Percentiles rank a stretch among this genome's conserved stretches.
Evolutionary conservation across 2,329 filamentous ascomycete species (phyloP).

Genomic region (Zasmidium citrigriseum): DNA sequence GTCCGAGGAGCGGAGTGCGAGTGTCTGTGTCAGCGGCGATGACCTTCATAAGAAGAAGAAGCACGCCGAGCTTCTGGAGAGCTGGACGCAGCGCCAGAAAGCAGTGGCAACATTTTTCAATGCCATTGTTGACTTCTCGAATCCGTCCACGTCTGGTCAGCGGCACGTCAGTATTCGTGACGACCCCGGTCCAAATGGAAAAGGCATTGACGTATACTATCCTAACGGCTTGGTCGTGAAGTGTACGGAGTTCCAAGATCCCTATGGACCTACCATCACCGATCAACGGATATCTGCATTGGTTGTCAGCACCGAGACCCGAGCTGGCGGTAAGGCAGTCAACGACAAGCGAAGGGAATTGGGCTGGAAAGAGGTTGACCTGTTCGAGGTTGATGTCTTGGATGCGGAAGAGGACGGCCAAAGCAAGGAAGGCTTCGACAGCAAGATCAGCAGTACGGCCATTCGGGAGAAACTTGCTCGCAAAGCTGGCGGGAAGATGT

Average conservation of each 20-base stretch:
- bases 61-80: slow-evolving; percentile 75
- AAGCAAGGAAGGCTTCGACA: slow-evolving; percentile 63
- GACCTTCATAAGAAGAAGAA: slow-evolving; percentile 87
- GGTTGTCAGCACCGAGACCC: slow-evolving; percentile 85
- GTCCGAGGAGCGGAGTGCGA: slow-evolving; percentile 56
- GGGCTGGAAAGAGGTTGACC: slow-evolving; percentile 73
- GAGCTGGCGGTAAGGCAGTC: slow-evolving; percentile 78
- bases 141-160: slow-evolving; percentile 35
- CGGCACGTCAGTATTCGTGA: slow-evolving; percentile 43
- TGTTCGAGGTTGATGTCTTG: slow-evolving; percentile 89
- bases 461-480: slow-evolving; percentile 52
- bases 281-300: slow-evolving; percentile 76
- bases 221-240: slow-evolving; percentile 67
- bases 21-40: slow-evolving; percentile 87
- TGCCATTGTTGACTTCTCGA: slow-evolving; percentile 60
- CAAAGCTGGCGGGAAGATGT: slow-evolving; percentile 21
- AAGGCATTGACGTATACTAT: slow-evolving; percentile 59
- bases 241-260: slow-evolving; percentile 82
- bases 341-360: slow-evolving; percentile 78
- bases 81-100: slow-evolving; percentile 73
- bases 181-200: slow-evolving; percentile 50
- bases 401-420: slow-evolving; percentile 57
- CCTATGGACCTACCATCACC: slow-evolving; percentile 87
- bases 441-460: slow-evolving; percentile 89
- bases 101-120: slow-evolving; percentile 71